Evolutionary conservation across 139 green algal genomes (phyloP).

Genomic region (Chlorella sp.): DNA sequence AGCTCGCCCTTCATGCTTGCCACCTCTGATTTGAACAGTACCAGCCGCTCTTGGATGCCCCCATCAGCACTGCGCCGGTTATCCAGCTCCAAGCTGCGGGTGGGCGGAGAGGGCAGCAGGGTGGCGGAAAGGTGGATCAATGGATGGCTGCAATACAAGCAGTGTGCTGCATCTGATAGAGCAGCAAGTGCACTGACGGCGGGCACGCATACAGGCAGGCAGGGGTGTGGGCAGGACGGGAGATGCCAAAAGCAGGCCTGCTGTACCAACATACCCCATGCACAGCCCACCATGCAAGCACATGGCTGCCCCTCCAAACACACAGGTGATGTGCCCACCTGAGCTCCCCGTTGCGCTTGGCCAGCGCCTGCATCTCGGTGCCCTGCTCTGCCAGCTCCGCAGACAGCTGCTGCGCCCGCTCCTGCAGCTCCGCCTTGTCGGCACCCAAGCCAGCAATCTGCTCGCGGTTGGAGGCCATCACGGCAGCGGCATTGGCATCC

Average conservation of each 20-base stretch:
- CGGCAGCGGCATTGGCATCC: background rate
- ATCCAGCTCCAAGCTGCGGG: slow-evolving; percentile 15
- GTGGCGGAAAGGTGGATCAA: background rate
- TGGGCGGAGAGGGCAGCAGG: background rate
- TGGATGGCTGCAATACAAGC: background rate
- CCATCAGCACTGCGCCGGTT: background rate
- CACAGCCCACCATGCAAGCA: background rate
- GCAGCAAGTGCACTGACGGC: background rate
- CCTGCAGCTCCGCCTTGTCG: slow-evolving; percentile 2
- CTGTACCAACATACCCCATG: too few relatives aligned
- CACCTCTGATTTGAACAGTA: background rate
- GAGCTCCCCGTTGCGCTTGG: slow-evolving; percentile 7
- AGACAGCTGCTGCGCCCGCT: slow-evolving; percentile 2
- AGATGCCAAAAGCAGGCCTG: too few relatives aligned
- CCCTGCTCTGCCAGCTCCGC: background rate
- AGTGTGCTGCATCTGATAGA: background rate
- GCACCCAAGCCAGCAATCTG: background rate
- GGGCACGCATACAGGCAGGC: background rate
- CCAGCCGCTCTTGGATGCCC: background rate
- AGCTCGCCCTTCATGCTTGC: background rate
- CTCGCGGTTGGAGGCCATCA: background rate
- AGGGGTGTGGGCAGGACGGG: background rate
- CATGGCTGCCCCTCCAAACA: background rate
- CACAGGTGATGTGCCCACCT: background rate
- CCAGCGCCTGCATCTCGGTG: slow-evolving; percentile 6